A percentile compares a stretch with the other conserved stretches of the same genome.
Conservation (phyloP, 352 stramenopile species). For the Phytophthora tubulina region DNA sequence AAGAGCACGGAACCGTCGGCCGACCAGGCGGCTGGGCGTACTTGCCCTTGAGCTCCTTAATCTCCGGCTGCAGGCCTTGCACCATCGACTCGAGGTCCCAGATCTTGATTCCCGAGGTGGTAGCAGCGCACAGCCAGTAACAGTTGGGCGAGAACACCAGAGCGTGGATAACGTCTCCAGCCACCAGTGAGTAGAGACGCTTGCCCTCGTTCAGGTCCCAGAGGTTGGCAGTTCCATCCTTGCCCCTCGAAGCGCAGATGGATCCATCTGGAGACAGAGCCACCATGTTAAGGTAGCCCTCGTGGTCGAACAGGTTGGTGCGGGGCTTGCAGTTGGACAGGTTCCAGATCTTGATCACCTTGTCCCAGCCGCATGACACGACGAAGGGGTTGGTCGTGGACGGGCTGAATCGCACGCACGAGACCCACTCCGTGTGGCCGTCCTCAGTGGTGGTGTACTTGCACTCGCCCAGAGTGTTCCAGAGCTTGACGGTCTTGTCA, state of each 20-base stretch:
- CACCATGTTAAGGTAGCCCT: constrained; percentile 99
- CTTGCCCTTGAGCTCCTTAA: constrained; percentile 92
- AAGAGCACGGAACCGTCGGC: constrained; percentile 98
- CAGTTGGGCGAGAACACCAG: constrained; percentile 99
- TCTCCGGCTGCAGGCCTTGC: constrained; percentile 96
- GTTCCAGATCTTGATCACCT: constrained; percentile 99
- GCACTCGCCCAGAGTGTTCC: constrained; percentile 99
- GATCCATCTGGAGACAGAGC: constrained; percentile 99
- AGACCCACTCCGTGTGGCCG: constrained; percentile 99
- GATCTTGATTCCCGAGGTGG: constrained; percentile 99
- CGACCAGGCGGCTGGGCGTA: constrained; percentile 97
- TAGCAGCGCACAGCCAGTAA: constrained; percentile 99
- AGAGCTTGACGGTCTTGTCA: constrained; percentile 99
- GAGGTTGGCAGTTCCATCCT: constrained; percentile 99
- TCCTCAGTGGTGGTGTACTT: constrained; percentile 99
- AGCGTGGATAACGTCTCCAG: constrained; percentile 96
- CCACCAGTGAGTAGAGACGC: constrained; percentile 99
- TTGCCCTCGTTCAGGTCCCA: constrained; percentile 99
- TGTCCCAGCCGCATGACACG: constrained; percentile 99
- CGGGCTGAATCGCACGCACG: constrained; percentile 99
- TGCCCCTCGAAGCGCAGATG: constrained; percentile 99
- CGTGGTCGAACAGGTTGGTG: constrained; percentile 99
- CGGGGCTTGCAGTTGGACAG: constrained; percentile 99
- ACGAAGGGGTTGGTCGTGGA: constrained; percentile 97
- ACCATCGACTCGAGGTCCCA: constrained; percentile 99